phyloP scores from a whole-genome alignment of 441 rosid species.

The Brassica hybrid region DNA sequence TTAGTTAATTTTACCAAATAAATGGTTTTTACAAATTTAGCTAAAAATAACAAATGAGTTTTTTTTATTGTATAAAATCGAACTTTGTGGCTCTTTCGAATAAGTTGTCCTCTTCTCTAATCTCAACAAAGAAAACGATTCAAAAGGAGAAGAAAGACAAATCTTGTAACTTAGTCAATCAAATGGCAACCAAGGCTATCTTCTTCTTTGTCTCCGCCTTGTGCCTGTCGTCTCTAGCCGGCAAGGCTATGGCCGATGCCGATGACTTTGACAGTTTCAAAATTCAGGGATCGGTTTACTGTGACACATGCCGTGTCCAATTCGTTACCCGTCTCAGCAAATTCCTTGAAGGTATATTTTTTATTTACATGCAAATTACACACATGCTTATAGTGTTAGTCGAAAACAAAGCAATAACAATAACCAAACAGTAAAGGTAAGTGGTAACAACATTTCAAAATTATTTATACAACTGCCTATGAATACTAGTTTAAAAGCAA shows the following conservation, averaged over 20 bases:
- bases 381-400: slow-evolving; percentile 3
- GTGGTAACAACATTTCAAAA: background rate
- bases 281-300: slow-evolving; percentile 61
- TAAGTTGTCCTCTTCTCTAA: slow-evolving; percentile 41
- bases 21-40: slow-evolving; percentile 9
- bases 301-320: slow-evolving; percentile 69
- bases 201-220: slow-evolving; percentile 39
- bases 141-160: slow-evolving; percentile 26
- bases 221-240: slow-evolving; percentile 49
- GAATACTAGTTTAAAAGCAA: no score
- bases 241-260: slow-evolving; percentile 38
- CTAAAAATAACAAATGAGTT: slow-evolving; percentile 24
- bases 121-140: background rate
- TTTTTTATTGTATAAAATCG: slow-evolving; percentile 31
- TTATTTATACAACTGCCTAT: no score
- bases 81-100: slow-evolving; percentile 30
- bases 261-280: slow-evolving; percentile 42
- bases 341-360: slow-evolving; percentile 43
- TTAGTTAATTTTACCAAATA: slow-evolving; percentile 11
- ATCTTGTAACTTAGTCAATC: slow-evolving; percentile 8
- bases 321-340: slow-evolving; percentile 58
- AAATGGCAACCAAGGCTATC: slow-evolving; percentile 38
- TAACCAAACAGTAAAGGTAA: background rate
- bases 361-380: background rate
- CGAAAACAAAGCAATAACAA: background rate